These are phyloP conservation scores for Gossypium ekmanianum DNA, from an alignment of 345 rosid species.

Conservation along the genomic window DNA sequence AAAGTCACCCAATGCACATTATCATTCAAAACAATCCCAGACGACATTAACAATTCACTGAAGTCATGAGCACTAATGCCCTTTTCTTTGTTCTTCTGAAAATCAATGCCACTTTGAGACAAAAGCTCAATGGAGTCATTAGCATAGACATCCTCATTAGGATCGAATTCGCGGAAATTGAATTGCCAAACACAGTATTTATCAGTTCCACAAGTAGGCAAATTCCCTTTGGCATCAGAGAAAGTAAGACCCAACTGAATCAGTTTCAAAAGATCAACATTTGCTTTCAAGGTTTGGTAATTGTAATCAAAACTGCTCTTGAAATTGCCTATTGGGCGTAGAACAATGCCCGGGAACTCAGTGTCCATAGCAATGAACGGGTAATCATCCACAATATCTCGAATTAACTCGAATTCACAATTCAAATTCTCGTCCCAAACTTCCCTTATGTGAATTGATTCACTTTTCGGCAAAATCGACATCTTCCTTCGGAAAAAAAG, in stretches of 20 bases:
- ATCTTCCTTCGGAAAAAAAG: conserved; percentile 19
- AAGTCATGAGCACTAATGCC: conserved; percentile 53
- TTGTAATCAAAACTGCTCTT: conserved; percentile 47
- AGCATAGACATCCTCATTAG: conserved; percentile 49
- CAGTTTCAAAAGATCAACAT: conserved; percentile 68
- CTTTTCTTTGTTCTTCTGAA: conserved; percentile 44
- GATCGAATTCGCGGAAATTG: conserved; percentile 65
- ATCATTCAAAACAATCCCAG: conserved; percentile 69
- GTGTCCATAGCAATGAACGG: conserved; percentile 78
- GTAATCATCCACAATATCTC: conserved; percentile 48
- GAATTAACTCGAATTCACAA: conserved; percentile 49
- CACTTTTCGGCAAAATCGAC: conserved; percentile 53
- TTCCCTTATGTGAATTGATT: conserved; percentile 58
- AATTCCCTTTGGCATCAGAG: conserved; percentile 58
- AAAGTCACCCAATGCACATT: conserved; percentile 75
- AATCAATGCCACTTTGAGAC: conserved; percentile 60
- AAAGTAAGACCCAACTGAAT: conserved; percentile 76
- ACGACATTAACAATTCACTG: conserved; percentile 65
- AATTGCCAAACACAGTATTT: conserved; percentile 72
- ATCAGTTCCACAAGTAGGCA: conserved; percentile 60
- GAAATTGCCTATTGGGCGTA: conserved; percentile 48
- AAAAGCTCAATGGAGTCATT: conserved; percentile 62
- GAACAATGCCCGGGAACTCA: conserved; percentile 70
- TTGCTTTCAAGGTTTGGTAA: conserved; percentile 54
- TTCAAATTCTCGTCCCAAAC: conserved; percentile 64